A percentile compares a stretch with the other conserved stretches of the same genome.
phyloP scores from a whole-genome alignment of 495 filamentous ascomycete genomes.

The Hypoxylon perforatum region DNA sequence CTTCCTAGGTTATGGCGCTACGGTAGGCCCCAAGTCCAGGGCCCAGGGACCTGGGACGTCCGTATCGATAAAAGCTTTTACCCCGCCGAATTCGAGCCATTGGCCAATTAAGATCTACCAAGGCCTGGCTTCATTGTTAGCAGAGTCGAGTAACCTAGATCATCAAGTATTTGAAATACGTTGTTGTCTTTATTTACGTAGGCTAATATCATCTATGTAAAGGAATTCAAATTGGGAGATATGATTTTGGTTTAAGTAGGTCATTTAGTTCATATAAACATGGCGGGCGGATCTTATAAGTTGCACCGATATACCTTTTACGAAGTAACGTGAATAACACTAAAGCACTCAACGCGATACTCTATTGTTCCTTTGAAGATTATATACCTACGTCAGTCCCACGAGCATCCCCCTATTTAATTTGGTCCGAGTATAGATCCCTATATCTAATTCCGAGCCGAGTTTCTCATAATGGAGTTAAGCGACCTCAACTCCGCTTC shows the following conservation, averaged over 20 bases:
- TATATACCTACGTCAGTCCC: background rate
- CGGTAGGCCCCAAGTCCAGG: background rate
- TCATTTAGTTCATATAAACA: too few species aligned
- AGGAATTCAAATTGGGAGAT: too few species aligned
- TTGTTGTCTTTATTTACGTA: too few species aligned
- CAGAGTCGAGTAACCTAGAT: too few species aligned
- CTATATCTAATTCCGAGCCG: constrained; percentile 18
- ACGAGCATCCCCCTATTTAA: background rate
- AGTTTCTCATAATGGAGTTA: constrained; percentile 23
- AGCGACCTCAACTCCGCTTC: constrained; percentile 24
- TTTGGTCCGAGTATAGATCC: background rate
- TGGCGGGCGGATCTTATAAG: too few species aligned
- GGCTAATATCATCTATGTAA: too few species aligned
- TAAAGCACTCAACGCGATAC: background rate
- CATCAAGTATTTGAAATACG: too few species aligned
- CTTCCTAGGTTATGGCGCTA: too few species aligned
- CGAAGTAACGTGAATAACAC: background rate
- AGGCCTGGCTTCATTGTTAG: background rate
- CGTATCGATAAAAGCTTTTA: constrained; percentile 29
- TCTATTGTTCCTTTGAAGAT: background rate
- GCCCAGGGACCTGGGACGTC: too few species aligned
- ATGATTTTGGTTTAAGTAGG: too few species aligned
- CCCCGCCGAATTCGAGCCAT: constrained; percentile 29
- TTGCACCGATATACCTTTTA: too few species aligned
- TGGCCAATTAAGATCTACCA: constrained; percentile 36